Evolutionary conservation across 306 rosid genomes (phyloP), one percentile per base, ranked within the genome.

Genomic region (Begonia masoniana): DNA sequence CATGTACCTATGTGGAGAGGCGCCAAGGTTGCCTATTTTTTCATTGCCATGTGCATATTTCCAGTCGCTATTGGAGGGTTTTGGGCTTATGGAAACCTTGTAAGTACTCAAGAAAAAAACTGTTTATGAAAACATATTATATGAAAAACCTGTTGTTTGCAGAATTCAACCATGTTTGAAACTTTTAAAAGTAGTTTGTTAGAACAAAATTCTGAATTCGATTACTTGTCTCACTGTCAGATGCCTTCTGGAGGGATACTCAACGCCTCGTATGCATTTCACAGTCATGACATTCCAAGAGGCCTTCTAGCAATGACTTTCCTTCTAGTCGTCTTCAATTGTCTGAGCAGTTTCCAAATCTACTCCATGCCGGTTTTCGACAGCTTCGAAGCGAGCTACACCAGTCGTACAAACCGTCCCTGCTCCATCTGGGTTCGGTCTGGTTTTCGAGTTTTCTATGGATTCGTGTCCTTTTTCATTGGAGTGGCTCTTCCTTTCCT

Each of bases 1-100:
- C 94, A 86, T 51, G 94, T 91, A 47, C 99, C 99, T 12, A 91
- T 91, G 99, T 91, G 99, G 99, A 86, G 74, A 79, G 99, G 99
- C 46, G 99, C 96, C 71, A 91, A 86, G 73, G 96, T 91, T 71
- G 99, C 94, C 46, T 91, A 86, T 72, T 77, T 91, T 73, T 83
- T 91, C 76, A 91, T 91, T 58, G 99, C 99, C 41, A 63, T 82
- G 85, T 91, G 96, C 75, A 63, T 91, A 65, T 91, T 91, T 65
- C 99, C 99, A 21, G 79, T 91, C 61, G 82, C 99, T 14, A 83
- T 91, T 58, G 99, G 99, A 52, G 99, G 99, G 36, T 91, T 73
- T 68, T 91, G 99, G 99, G 96, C 94, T 41, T 91, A 83, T 50
- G 99, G 99, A 45, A 86, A 81, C 66, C 99, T 74, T 53, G 99